phyloP scores from a whole-genome alignment of 2,329 filamentous ascomycete species.

The Aspergillus puulaauensis region DNA sequence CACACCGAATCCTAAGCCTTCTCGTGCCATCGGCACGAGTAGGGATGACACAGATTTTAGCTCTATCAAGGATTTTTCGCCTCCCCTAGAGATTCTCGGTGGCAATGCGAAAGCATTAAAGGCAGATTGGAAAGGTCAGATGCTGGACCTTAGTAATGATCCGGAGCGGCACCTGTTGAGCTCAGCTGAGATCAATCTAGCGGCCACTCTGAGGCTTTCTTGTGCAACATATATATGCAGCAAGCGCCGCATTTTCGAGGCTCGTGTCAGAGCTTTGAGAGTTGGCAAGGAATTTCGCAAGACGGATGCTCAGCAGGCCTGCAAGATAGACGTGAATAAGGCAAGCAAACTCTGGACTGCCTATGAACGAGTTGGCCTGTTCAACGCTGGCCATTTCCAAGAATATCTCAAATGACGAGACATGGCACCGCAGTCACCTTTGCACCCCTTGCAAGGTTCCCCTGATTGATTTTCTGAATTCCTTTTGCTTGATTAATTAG shows the following conservation, averaged over 20 bases:
- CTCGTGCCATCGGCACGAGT: slow-evolving; percentile 55
- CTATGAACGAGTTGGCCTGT: slow-evolving; percentile 84
- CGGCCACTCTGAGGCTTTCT: slow-evolving; percentile 75
- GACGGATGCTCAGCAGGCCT: slow-evolving; percentile 94
- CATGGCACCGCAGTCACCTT: background rate
- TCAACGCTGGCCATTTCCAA: slow-evolving; percentile 57
- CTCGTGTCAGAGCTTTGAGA: slow-evolving; percentile 64
- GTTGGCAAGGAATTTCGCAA: slow-evolving; percentile 85
- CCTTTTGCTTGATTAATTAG: slow-evolving; percentile 9
- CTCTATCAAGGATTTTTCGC: slow-evolving; percentile 69
- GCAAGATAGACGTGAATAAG: slow-evolving; percentile 98
- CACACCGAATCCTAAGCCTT: slow-evolving; percentile 42
- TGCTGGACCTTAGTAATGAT: slow-evolving; percentile 73
- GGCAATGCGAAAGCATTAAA: slow-evolving; percentile 70
- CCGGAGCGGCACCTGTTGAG: slow-evolving; percentile 70
- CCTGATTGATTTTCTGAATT: background rate
- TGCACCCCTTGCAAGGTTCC: background rate
- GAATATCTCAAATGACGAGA: slow-evolving; percentile 36
- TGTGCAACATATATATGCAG: slow-evolving; percentile 87
- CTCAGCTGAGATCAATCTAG: slow-evolving; percentile 73
- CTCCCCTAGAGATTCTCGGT: slow-evolving; percentile 65
- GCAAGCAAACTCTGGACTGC: slow-evolving; percentile 89
- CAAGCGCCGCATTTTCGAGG: slow-evolving; percentile 87
- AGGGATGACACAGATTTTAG: slow-evolving; percentile 81
- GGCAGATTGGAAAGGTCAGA: slow-evolving; percentile 82